These are phyloP conservation scores for Psilocybe tampanensis DNA, from an alignment of 768 basidiomycete species.

Conservation along the genomic window DNA sequence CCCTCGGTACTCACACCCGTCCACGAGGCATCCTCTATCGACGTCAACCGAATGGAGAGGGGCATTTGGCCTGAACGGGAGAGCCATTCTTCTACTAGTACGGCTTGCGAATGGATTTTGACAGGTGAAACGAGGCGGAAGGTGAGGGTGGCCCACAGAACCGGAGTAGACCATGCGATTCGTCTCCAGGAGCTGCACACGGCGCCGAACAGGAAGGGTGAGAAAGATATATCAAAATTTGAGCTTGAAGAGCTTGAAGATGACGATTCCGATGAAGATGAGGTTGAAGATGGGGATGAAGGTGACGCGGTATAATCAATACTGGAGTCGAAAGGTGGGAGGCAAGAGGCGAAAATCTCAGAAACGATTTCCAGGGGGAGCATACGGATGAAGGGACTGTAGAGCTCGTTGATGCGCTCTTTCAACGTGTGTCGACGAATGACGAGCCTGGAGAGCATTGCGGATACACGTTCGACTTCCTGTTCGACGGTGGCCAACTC, in stretches of 20 bases:
- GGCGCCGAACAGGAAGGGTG: slow-evolving; percentile 24
- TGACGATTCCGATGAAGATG: too few species aligned
- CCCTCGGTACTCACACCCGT: slow-evolving; percentile 12
- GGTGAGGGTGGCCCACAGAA: slow-evolving; percentile 24
- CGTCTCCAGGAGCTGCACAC: slow-evolving; percentile 31
- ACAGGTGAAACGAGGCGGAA: slow-evolving; percentile 21
- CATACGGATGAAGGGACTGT: slow-evolving; percentile 18
- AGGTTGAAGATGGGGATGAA: too few species aligned
- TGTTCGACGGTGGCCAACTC: slow-evolving; percentile 17
- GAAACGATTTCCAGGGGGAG: slow-evolving; percentile 23
- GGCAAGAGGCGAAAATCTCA: slow-evolving; percentile 21
- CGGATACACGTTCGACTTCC: slow-evolving; percentile 15
- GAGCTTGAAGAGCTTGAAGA: neutral
- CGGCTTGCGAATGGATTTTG: slow-evolving; percentile 18
- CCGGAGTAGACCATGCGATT: slow-evolving; percentile 32
- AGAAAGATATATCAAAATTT: slow-evolving; percentile 3
- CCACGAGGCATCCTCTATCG: slow-evolving; percentile 20
- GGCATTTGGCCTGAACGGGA: slow-evolving; percentile 27
- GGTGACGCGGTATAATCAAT: neutral
- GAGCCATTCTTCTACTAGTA: slow-evolving; percentile 29
- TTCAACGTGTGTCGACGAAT: slow-evolving; percentile 13
- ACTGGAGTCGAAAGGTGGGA: slow-evolving; percentile 9
- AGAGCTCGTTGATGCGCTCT: slow-evolving; percentile 14
- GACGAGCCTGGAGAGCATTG: slow-evolving; percentile 13
- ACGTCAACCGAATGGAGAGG: slow-evolving; percentile 19